Base-by-base conservation (phyloP, 2,329 filamentous ascomycete genomes). In the Verticillium tricorpus region DNA sequence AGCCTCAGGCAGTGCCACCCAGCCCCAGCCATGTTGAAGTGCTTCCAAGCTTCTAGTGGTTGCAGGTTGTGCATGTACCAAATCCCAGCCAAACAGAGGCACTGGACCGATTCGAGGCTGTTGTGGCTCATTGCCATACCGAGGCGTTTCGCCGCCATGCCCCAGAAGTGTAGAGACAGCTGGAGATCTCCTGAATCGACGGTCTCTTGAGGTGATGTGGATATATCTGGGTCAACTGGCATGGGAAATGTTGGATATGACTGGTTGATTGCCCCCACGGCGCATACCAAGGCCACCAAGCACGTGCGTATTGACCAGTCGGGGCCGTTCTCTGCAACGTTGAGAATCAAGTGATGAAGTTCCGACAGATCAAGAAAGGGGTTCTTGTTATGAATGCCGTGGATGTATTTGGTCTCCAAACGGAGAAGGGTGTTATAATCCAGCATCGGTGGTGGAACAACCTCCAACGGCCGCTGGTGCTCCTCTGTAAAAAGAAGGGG, bases 41-140 rank as follows among this genome's bases (percentile, higher is more conserved):
- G 63, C 37, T 65, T 65, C 63, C 63, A 65, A 1, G 63, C 63
- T 17, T 65, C 57, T 35, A 65, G 34, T 45, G 63, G 63, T 58
- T 65, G 60, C 58, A 65, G 60, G 57, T 62, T 65, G 17, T 65
- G 63, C 63, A 65, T 65, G 62, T 65, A 62, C 63, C 63, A 65
- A 19, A 65, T 64, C 1, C 63, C 63, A 28, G 63, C 63, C 22
- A 65, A 58, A 40, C 63, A 65, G 9, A 65, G 25, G n/a, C 63
- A 65, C 25, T 65, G 63, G 5, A 65, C 62, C 11, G 63, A 64
- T 14, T 60, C 62, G 58, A 62, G 58, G 0, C 58, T 60, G 12
- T 62, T 62, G 32, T 61, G 62, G 17, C 63, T 60, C 60, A 65
- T 65, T 39, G 62, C 60, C 8, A 65, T 58, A 11, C 63, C 63